Evolutionary conservation across 768 basidiomycete genomes (phyloP).

Genomic region (Ephemerocybe angulata): DNA sequence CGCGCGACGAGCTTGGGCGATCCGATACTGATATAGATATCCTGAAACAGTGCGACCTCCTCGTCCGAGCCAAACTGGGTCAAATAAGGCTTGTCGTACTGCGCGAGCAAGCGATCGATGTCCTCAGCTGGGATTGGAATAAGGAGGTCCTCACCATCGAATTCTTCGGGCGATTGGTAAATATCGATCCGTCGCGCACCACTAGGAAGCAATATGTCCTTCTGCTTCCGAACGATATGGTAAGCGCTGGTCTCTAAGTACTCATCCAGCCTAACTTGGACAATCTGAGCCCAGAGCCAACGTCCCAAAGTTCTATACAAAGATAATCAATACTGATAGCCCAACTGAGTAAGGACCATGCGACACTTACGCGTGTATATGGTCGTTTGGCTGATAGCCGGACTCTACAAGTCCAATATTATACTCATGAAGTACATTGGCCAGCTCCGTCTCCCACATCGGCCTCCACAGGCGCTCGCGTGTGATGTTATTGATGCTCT

Average conservation of each 20-base stretch:
- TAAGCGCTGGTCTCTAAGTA: constrained; percentile 9
- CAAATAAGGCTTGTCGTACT: constrained; percentile 16
- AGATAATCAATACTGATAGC: not conserved
- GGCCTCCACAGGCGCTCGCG: constrained; percentile 26
- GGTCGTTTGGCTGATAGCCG: constrained; percentile 18
- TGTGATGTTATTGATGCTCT: constrained; percentile 28
- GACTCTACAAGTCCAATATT: constrained; percentile 14
- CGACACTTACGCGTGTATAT: constrained; percentile 19
- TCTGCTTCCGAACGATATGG: constrained; percentile 20
- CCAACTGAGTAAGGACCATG: not conserved
- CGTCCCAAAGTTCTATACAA: constrained; percentile 12
- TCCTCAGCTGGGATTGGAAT: constrained; percentile 16
- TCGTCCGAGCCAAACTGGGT: constrained; percentile 21
- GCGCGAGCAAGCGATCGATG: constrained; percentile 15
- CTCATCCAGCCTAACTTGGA: constrained; percentile 17
- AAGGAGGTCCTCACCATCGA: constrained; percentile 13
- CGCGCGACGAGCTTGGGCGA: constrained; percentile 11
- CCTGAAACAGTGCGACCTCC: constrained; percentile 11
- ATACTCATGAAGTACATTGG: constrained; percentile 21
- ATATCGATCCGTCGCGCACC: constrained; percentile 20
- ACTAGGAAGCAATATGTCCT: constrained; percentile 18
- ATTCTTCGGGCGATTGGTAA: constrained; percentile 18
- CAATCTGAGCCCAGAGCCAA: constrained; percentile 25
- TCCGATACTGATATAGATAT: constrained; percentile 13
- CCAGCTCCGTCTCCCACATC: constrained; percentile 23